Evolutionary conservation across 148 eudicot species (phyloP).

Genomic region (Silene uniflora): DNA sequence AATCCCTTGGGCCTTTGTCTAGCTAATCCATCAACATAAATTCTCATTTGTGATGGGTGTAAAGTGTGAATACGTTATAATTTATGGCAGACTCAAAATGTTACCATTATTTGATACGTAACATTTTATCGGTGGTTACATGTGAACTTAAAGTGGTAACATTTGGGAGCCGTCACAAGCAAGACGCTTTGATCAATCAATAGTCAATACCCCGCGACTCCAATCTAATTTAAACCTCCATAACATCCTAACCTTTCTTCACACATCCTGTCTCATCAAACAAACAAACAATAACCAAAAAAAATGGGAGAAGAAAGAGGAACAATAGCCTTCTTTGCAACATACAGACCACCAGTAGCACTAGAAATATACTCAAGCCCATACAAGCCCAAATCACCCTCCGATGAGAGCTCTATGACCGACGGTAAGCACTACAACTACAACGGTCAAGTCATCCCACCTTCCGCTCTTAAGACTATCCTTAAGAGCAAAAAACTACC

Average conservation of each 20-base stretch:
- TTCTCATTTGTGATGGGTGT: too few species aligned
- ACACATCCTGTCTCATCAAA: neutral
- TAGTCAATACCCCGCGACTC: too few species aligned
- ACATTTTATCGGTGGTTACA: too few species aligned
- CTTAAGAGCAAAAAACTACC: neutral
- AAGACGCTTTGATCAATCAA: too few species aligned
- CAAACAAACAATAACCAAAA: neutral
- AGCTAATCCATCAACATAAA: too few species aligned
- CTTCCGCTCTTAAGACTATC: conserved; percentile 22
- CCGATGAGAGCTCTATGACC: neutral
- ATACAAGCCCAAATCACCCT: neutral
- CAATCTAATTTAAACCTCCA: neutral
- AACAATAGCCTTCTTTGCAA: conserved; percentile 23
- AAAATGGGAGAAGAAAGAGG: conserved; percentile 21
- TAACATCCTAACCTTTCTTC: neutral
- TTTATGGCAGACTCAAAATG: too few species aligned
- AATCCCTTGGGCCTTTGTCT: too few species aligned
- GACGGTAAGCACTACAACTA: conserved; percentile 20
- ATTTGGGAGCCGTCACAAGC: too few species aligned
- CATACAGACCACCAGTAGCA: conserved; percentile 27
- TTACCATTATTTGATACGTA: too few species aligned
- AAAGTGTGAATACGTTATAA: too few species aligned
- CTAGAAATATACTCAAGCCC: conserved; percentile 21
- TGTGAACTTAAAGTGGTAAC: too few species aligned
- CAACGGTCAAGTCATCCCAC: conserved; percentile 21